Evolutionary conservation across 1,284 basidiomycete genomes (phyloP).

Genomic region (Wolfiporia cocos): DNA sequence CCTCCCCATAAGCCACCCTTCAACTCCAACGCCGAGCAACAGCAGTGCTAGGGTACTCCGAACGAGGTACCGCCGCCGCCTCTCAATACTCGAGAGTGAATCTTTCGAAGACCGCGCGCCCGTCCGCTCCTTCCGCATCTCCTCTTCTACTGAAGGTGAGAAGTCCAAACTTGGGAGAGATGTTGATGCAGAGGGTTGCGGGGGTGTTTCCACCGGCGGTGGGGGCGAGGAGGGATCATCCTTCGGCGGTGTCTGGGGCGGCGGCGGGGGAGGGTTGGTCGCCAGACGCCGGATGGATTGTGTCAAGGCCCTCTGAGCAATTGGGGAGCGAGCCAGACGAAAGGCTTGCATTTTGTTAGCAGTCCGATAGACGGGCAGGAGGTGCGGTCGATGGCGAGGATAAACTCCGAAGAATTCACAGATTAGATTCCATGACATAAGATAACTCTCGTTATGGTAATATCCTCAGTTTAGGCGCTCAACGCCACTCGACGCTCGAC

Average conservation of each 20-base stretch:
- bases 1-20: conserved; percentile 25
- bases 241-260: conserved; percentile 11
- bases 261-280: conserved; percentile 16
- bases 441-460: too few relatives aligned
- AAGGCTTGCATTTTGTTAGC: conserved; percentile 10
- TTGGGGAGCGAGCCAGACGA: conserved; percentile 10
- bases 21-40: conserved; percentile 46
- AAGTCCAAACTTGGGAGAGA: conserved; percentile 26
- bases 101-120: conserved; percentile 71
- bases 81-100: conserved; percentile 68
- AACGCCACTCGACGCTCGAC: too few relatives aligned
- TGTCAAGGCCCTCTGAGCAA: conserved; percentile 10
- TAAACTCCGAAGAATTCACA: not conserved
- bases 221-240: conserved; percentile 10
- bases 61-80: conserved; percentile 49
- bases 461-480: too few relatives aligned
- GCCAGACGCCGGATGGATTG: conserved; percentile 20
- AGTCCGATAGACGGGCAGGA: too few relatives aligned
- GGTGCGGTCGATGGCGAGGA: conserved; percentile 1
- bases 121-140: conserved; percentile 33
- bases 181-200: conserved; percentile 13
- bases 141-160: conserved; percentile 18
- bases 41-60: conserved; percentile 39
- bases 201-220: conserved; percentile 8
- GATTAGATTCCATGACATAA: too few relatives aligned